These are phyloP conservation scores for Ustilago nuda DNA, from an alignment of 1,284 basidiomycete genomes.

Conservation along the genomic window DNA sequence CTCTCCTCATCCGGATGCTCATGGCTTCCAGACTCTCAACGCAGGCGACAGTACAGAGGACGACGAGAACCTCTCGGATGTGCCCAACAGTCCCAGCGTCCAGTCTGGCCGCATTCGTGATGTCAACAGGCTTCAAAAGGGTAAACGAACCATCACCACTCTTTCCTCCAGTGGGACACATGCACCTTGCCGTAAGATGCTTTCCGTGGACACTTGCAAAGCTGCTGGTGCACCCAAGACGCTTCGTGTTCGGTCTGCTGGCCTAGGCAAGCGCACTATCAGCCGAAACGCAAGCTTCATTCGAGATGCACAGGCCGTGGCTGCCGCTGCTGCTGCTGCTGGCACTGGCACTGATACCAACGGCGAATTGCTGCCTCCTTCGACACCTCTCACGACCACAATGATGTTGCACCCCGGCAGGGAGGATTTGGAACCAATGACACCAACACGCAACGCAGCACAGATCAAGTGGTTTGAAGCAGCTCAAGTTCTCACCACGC, in stretches of 20 bases:
- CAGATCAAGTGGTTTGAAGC: constrained; percentile 67
- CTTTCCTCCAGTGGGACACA: constrained; percentile 17
- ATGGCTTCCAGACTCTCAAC: constrained; percentile 11
- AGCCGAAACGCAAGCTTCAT: constrained; percentile 43
- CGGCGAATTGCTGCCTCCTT: constrained; percentile 25
- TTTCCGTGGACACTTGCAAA: constrained; percentile 44
- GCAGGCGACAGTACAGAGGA: constrained; percentile 33
- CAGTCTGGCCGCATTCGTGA: constrained; percentile 43
- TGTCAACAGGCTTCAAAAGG: constrained; percentile 39
- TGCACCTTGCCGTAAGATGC: constrained; percentile 41
- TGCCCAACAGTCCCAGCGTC: constrained; percentile 41
- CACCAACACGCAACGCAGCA: constrained; percentile 59
- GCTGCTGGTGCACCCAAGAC: constrained; percentile 37
- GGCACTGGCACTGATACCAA: constrained; percentile 4
- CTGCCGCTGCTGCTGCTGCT: not conserved
- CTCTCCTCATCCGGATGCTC: constrained; percentile 19
- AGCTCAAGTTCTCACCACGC: constrained; percentile 60
- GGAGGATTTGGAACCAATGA: constrained; percentile 55
- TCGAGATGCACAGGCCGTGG: constrained; percentile 15
- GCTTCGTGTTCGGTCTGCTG: constrained; percentile 44
- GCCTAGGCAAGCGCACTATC: constrained; percentile 43
- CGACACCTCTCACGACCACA: constrained; percentile 32
- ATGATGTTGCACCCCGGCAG: constrained; percentile 13
- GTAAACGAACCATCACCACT: constrained; percentile 37
- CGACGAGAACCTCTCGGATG: constrained; percentile 39